Percentiles rank a stretch among this genome's conserved stretches.
Evolutionary conservation across 345 rosid species (phyloP).

Genomic region (Rhodamnia argentea): DNA sequence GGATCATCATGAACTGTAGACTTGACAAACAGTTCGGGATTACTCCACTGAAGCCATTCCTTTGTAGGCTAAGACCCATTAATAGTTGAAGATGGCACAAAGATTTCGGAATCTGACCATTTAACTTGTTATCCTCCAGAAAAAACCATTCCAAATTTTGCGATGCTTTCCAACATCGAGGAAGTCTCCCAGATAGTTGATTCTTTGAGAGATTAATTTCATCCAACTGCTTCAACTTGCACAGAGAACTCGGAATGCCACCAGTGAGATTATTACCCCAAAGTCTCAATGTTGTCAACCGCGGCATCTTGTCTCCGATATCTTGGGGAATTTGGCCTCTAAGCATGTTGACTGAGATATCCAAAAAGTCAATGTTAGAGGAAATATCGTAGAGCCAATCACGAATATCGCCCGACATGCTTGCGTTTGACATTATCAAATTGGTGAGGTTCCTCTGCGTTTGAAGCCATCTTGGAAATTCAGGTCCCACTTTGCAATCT

Average conservation of each 20-base stretch:
- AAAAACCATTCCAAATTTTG: accelerated
- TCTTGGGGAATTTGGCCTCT: not conserved
- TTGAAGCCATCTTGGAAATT: not conserved
- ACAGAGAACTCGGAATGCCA: not conserved
- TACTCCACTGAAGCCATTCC: not conserved
- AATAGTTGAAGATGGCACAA: not conserved
- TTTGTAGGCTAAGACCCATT: not conserved
- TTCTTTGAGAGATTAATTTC: not conserved
- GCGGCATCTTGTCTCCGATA: not conserved
- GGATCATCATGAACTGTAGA: accelerated
- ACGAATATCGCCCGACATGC: not conserved
- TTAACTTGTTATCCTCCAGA: not conserved
- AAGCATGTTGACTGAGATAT: not conserved
- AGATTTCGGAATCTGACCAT: not conserved
- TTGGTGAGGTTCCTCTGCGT: not conserved
- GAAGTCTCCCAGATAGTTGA: not conserved
- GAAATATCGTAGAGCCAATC: not conserved
- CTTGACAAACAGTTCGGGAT: not conserved
- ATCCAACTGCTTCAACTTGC: accelerated
- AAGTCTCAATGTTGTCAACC: accelerated
- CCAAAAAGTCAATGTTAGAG: not conserved
- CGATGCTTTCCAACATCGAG: not conserved
- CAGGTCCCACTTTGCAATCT: not conserved
- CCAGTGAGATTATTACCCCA: not conserved
- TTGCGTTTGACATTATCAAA: not conserved